A percentile compares a stretch with the other conserved stretches of the same genome.
Conservation (phyloP, 176 grass and related monocot genomes). For the Luzula sylvatica region DNA sequence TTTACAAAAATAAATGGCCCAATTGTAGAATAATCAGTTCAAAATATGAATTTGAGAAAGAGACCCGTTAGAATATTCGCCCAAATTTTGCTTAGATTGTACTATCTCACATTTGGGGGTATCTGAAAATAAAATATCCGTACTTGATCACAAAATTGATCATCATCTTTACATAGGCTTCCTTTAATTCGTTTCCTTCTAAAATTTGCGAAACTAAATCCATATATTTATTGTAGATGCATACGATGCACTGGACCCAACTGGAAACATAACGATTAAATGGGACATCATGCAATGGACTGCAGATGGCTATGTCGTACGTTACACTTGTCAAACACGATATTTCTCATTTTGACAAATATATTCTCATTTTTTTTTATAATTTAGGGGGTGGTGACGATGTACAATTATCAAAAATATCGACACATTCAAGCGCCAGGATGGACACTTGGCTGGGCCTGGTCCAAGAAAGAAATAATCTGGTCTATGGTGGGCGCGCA, state of each 20-base stretch:
- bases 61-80: background rate
- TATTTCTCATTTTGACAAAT: background rate
- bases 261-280: conserved; percentile 73
- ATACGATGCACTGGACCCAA: conserved; percentile 71
- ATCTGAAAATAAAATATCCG: conserved; percentile 2
- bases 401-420: conserved; percentile 74
- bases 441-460: conserved; percentile 61
- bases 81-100: conserved; percentile 4
- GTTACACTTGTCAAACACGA: conserved; percentile 2
- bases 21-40: conserved; percentile 5
- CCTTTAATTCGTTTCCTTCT: too few relatives aligned
- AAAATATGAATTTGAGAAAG: background rate
- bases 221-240: conserved; percentile 34
- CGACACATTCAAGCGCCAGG: conserved; percentile 73
- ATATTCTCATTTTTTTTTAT: background rate
- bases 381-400: conserved; percentile 45
- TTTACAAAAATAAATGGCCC: background rate
- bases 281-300: conserved; percentile 80
- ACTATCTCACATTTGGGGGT: conserved; percentile 7
- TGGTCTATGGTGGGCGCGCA: conserved; percentile 51
- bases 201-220: background rate
- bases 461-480: conserved; percentile 76
- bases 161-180: too few relatives aligned
- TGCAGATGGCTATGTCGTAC: conserved; percentile 77
- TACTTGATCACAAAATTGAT: background rate